Evolutionary conservation across 148 eudicot genomes (phyloP).

Genomic region (Silene uniflora): DNA sequence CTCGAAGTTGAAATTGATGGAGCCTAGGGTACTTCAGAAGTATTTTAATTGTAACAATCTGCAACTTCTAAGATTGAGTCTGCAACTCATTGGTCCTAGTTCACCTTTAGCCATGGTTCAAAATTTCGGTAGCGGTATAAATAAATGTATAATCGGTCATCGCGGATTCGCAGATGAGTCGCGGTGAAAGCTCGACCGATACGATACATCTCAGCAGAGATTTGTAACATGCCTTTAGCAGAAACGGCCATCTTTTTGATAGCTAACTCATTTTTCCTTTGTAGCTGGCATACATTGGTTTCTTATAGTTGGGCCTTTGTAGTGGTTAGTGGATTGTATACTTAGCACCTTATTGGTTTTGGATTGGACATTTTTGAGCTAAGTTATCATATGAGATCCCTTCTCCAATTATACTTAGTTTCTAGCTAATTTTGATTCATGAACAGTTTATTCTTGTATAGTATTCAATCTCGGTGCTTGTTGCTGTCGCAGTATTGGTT

Average conservation of each 20-base stretch:
- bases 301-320: conserved; percentile 1
- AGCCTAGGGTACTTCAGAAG: not conserved
- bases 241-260: not conserved
- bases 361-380: not conserved
- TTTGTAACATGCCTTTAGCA: too few relatives aligned
- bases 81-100: not conserved
- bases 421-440: not conserved
- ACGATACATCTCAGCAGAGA: too few relatives aligned
- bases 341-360: not conserved
- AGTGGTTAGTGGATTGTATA: not conserved
- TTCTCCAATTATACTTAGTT: not conserved
- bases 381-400: not conserved
- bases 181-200: too few relatives aligned
- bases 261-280: not conserved
- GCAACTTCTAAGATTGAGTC: not conserved
- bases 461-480: too few relatives aligned
- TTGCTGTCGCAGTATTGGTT: too few relatives aligned
- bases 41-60: not conserved
- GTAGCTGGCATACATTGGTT: too few relatives aligned
- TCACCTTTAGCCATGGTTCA: not conserved
- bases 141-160: too few relatives aligned
- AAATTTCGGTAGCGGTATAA: too few relatives aligned
- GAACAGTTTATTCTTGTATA: not conserved
- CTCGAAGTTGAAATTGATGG: not conserved
- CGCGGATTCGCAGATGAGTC: too few relatives aligned